These are phyloP conservation scores for Willaertia magna DNA, from an alignment of 208 protist genomes.

Conservation along the genomic window DNA sequence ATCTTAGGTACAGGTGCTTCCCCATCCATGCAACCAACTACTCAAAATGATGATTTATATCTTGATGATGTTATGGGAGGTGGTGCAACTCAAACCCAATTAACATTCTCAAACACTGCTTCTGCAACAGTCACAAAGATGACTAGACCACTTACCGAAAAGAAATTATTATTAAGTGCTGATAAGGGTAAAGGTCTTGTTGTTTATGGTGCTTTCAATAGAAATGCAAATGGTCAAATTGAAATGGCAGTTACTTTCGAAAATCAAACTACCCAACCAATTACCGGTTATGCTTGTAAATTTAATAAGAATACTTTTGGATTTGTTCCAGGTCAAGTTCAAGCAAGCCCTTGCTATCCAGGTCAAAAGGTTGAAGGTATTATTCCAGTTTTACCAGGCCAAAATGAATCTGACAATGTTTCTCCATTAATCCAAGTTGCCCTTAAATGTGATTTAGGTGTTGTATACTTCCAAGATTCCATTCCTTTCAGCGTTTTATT, in stretches of 20 bases:
- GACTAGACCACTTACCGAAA: conserved; percentile 14
- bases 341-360: background rate
- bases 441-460: conserved; percentile 21
- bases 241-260: conserved; percentile 14
- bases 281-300: conserved; percentile 31
- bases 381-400: background rate
- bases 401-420: background rate
- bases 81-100: background rate
- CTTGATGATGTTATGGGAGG: conserved; percentile 11
- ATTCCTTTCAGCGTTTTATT: conserved; percentile 11
- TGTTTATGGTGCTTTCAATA: conserved; percentile 27
- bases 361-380: background rate
- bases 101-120: background rate
- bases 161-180: conserved; percentile 28
- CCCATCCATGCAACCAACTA: background rate
- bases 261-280: conserved; percentile 19
- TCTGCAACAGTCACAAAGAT: background rate
- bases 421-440: conserved; percentile 21
- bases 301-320: conserved; percentile 38
- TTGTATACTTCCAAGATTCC: conserved; percentile 18
- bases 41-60: background rate
- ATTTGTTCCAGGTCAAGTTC: background rate
- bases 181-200: conserved; percentile 33
- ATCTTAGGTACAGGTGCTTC: background rate
- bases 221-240: background rate